These are phyloP conservation scores for Trichosporon faecale DNA, from an alignment of 1,284 basidiomycete species.

Conservation along the genomic window DNA sequence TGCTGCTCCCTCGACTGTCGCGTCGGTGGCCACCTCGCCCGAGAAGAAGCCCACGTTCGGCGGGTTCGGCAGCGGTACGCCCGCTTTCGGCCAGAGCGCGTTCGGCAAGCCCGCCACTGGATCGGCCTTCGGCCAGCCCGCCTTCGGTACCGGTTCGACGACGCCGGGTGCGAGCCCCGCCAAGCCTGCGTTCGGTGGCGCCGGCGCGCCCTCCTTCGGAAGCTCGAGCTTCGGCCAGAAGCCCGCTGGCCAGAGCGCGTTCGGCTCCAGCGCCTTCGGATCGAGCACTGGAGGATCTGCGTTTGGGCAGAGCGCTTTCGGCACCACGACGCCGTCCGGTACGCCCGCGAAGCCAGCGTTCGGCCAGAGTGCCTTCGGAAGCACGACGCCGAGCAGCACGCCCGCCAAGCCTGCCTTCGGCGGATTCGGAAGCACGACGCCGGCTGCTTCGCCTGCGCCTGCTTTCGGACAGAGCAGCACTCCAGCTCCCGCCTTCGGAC, in stretches of 20 bases:
- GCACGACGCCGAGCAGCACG: constrained; percentile 23
- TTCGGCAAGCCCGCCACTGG: neutral
- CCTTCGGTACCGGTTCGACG: constrained; percentile 13
- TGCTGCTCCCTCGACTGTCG: neutral
- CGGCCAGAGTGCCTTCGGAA: constrained; percentile 17
- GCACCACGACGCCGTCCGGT: constrained; percentile 24
- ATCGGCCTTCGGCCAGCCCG: constrained; percentile 24
- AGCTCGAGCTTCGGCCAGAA: constrained; percentile 29
- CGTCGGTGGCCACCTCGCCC: constrained; percentile 1
- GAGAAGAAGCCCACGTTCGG: constrained; percentile 19
- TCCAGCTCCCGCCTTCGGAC: constrained; percentile 26
- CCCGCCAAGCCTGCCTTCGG: constrained; percentile 20
- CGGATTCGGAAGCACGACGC: constrained; percentile 15
- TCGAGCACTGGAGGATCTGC: constrained; percentile 16
- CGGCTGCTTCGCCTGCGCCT: constrained; percentile 6
- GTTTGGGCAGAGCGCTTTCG: constrained; percentile 23
- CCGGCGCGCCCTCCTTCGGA: constrained; percentile 22
- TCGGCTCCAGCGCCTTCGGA: constrained; percentile 33
- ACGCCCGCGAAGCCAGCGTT: constrained; percentile 21
- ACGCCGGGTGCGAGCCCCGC: constrained; percentile 5
- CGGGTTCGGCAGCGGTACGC: neutral
- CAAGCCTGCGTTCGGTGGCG: constrained; percentile 7
- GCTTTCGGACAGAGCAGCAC: constrained; percentile 23
- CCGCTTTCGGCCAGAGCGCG: neutral
- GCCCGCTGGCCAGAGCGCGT: constrained; percentile 16